phyloP scores from a whole-genome alignment of 1,284 basidiomycete species.

The Microbotryum violaceum region DNA sequence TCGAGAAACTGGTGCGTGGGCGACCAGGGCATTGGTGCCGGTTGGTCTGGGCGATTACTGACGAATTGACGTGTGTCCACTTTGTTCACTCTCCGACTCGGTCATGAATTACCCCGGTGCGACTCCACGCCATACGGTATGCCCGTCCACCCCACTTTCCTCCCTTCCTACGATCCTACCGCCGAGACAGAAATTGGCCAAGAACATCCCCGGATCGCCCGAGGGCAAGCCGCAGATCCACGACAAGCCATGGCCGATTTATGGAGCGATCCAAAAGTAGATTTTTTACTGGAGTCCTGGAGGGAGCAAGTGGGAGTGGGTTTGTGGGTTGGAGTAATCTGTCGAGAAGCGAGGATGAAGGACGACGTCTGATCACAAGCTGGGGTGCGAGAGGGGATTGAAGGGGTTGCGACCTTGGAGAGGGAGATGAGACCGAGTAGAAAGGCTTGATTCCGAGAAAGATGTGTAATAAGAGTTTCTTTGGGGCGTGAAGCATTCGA shows the following conservation, averaged over 20 bases:
- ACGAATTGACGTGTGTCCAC: too few relatives aligned
- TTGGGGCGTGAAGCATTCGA: too few relatives aligned
- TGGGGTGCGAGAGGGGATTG: too few relatives aligned
- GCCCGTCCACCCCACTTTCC: neutral
- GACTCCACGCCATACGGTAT: neutral
- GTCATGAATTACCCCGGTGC: conserved; percentile 1
- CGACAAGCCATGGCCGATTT: conserved; percentile 59
- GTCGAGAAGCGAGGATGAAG: too few relatives aligned
- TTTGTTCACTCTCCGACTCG: neutral
- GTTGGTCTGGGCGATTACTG: too few relatives aligned
- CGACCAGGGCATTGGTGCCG: neutral
- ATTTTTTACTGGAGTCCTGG: neutral
- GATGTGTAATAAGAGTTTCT: too few relatives aligned
- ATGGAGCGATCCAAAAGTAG: conserved; percentile 35
- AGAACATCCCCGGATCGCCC: conserved; percentile 87
- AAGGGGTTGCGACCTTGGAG: too few relatives aligned
- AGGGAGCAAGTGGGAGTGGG: neutral
- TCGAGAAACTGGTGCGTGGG: conserved; percentile 65
- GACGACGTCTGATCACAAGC: too few relatives aligned
- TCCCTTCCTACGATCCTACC: conserved; percentile 3
- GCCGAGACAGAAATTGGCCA: conserved; percentile 65
- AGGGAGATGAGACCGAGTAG: too few relatives aligned
- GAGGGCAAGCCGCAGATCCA: conserved; percentile 78
- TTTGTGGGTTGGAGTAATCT: too few relatives aligned
- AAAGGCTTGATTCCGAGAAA: too few relatives aligned